Base-by-base conservation (phyloP, 2,329 filamentous ascomycete species). In the Thermomyces lanuginosus region DNA sequence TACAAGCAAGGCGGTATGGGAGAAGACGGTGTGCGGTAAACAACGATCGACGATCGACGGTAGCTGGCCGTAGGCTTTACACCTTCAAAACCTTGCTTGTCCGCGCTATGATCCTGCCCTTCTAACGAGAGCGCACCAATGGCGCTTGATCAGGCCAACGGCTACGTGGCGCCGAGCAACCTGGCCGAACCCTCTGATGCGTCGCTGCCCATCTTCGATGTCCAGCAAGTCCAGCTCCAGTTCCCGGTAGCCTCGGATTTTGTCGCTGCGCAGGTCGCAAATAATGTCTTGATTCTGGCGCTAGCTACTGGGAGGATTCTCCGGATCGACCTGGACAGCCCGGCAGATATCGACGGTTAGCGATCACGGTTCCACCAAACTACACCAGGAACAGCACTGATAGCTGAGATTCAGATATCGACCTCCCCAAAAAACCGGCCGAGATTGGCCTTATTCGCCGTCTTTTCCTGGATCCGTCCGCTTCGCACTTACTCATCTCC, bases 401-500 rank as follows among this genome's bases (percentile, higher is more conserved):
- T 16, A 25, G 8, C n/a, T 20, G 11, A 17, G 10, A 31, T 18
- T 27, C 42, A 92, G 86, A 98, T 55, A 92, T 98, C 51, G 89
- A 98, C 52, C 71, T 98, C 5, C 89, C 89, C 19, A 92, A 91
- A 60, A 89, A 86, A 45, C 72, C 81, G 9, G 76, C 81, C 19
- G 86, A 98, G 51, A 70, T 89, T 33, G 89, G 89, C 39, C 69
- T 92, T 27, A 95, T 98, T 46, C 76, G 79, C 41, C 81, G 79
- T 60, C 82, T 98, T 69, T 98, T 98, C 58, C 77, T 98, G 46
- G 89, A 98, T 47, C 86, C 89, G 15, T 92, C 86, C 7, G 89
- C 89, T 15, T 93, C 83, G 4, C 89, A 98, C 57, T 64, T 98
- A 15, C 70, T 98, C 37, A 73, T 98, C 40, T 83, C 78, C 48